These are phyloP conservation scores for Ilex asprella DNA, from an alignment of 257 asterid species.

Conservation along the genomic window DNA sequence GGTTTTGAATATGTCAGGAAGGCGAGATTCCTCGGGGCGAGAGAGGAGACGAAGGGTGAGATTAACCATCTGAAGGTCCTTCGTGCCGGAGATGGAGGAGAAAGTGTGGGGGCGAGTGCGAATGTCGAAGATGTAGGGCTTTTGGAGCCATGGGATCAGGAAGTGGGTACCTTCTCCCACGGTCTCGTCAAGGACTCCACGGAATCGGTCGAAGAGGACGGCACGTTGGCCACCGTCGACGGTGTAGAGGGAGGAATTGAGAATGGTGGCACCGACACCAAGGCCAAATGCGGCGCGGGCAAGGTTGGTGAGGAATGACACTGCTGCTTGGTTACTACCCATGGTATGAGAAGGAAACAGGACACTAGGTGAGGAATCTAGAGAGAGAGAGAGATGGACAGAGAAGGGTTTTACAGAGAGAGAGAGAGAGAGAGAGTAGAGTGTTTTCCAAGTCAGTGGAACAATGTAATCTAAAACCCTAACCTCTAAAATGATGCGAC, in stretches of 20 bases:
- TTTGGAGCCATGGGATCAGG: conserved; percentile 86
- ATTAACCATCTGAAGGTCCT: conserved; percentile 97
- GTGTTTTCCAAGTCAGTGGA: too few relatives aligned
- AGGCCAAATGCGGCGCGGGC: conserved; percentile 76
- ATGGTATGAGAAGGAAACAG: conserved; percentile 9
- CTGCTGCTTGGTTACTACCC: conserved; percentile 70
- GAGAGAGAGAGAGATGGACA: too few relatives aligned
- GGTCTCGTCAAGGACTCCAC: conserved; percentile 65
- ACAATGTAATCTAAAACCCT: too few relatives aligned
- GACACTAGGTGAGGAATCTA: too few relatives aligned
- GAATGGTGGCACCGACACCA: conserved; percentile 51
- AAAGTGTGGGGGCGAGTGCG: conserved; percentile 87
- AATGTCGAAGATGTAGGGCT: conserved; percentile 79
- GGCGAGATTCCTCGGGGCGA: conserved; percentile 68
- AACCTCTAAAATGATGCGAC: too few relatives aligned
- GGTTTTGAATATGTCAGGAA: conserved; percentile 70
- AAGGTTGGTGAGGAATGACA: conserved; percentile 46
- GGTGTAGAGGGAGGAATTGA: conserved; percentile 72
- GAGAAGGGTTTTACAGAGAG: too few relatives aligned
- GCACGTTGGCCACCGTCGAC: conserved; percentile 98
- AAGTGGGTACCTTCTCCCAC: conserved; percentile 92
- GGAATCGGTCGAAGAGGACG: conserved; percentile 87
- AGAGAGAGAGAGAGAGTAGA: too few relatives aligned
- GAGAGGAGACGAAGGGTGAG: conserved; percentile 87
- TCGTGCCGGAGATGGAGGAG: conserved; percentile 77